Conservation (phyloP, 495 filamentous ascomycete genomes). For the Aspergillus haitiensis region DNA sequence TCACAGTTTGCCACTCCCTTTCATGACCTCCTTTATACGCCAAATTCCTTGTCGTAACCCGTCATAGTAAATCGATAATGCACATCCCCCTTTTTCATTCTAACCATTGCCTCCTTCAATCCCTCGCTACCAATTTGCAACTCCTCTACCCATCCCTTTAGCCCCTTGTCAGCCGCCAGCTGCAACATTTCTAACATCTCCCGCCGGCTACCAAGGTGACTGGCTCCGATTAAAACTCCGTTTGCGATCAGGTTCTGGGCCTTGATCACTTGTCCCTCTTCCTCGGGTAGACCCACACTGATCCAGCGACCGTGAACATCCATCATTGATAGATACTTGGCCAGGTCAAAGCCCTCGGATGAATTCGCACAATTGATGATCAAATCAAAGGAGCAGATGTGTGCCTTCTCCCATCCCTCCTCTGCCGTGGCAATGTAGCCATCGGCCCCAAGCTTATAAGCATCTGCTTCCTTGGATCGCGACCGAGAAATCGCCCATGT, state of each 20-base stretch:
- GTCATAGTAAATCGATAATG: slow-evolving; percentile 66
- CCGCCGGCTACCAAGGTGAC: slow-evolving; percentile 75
- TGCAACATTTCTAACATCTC: slow-evolving; percentile 85
- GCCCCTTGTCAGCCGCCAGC: slow-evolving; percentile 75
- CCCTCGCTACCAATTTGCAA: slow-evolving; percentile 69
- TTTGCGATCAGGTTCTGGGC: slow-evolving; percentile 75
- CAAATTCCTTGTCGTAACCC: slow-evolving; percentile 65
- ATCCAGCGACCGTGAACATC: slow-evolving; percentile 84
- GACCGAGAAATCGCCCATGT: slow-evolving; percentile 69
- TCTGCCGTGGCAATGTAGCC: slow-evolving; percentile 68
- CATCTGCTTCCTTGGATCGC: slow-evolving; percentile 68
- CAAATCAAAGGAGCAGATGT: slow-evolving; percentile 63
- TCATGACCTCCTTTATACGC: neutral
- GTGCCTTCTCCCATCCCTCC: slow-evolving; percentile 60
- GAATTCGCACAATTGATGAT: slow-evolving; percentile 72
- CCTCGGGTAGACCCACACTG: slow-evolving; percentile 80
- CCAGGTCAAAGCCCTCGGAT: slow-evolving; percentile 66
- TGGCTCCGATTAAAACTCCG: slow-evolving; percentile 77
- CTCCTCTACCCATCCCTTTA: slow-evolving; percentile 80
- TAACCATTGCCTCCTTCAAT: slow-evolving; percentile 63
- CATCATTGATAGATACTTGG: slow-evolving; percentile 72
- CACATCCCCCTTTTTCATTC: slow-evolving; percentile 71
- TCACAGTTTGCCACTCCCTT: too few species aligned
- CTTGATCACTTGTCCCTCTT: slow-evolving; percentile 69
- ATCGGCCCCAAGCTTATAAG: slow-evolving; percentile 67